Evolutionary conservation across 2,329 filamentous ascomycete species (phyloP).

Genomic region (Penicillium sp.): DNA sequence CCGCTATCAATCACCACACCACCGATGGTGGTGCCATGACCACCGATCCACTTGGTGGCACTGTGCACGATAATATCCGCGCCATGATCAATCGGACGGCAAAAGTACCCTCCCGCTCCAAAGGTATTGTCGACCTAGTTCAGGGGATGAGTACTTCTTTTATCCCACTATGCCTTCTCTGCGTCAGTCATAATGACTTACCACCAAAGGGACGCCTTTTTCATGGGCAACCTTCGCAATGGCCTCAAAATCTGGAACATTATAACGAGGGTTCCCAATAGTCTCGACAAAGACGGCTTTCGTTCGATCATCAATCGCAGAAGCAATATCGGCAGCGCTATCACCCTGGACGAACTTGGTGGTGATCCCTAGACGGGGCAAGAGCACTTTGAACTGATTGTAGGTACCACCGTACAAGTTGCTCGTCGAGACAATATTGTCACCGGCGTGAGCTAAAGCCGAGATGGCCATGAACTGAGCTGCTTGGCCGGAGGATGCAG

Average conservation of each 20-base stretch:
- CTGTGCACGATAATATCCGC: constrained; percentile 93
- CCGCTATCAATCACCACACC: constrained; percentile 82
- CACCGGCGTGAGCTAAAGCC: constrained; percentile 76
- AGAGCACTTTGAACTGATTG: constrained; percentile 90
- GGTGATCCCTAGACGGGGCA: constrained; percentile 77
- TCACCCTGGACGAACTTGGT: constrained; percentile 86
- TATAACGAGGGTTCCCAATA: constrained; percentile 91
- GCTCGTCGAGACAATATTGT: constrained; percentile 87
- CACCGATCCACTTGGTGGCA: constrained; percentile 95
- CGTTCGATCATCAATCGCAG: constrained; percentile 83
- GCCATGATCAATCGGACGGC: constrained; percentile 79
- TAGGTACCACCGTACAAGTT: constrained; percentile 95
- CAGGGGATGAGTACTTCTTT: background rate
- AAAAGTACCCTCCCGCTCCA: constrained; percentile 83
- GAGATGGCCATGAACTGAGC: constrained; percentile 88
- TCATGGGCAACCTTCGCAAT: constrained; percentile 75
- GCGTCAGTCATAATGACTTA: constrained; percentile 25
- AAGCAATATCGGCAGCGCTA: constrained; percentile 68
- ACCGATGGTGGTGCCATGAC: constrained; percentile 86
- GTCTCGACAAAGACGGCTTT: constrained; percentile 89
- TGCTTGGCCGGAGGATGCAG: constrained; percentile 76
- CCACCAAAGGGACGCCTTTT: constrained; percentile 60
- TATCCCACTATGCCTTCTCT: no score
- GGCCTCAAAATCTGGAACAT: constrained; percentile 82
- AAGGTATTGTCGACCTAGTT: constrained; percentile 87